Evolutionary conservation across 2,329 filamentous ascomycete genomes (phyloP).

Genomic region (Teratosphaeria destructans): DNA sequence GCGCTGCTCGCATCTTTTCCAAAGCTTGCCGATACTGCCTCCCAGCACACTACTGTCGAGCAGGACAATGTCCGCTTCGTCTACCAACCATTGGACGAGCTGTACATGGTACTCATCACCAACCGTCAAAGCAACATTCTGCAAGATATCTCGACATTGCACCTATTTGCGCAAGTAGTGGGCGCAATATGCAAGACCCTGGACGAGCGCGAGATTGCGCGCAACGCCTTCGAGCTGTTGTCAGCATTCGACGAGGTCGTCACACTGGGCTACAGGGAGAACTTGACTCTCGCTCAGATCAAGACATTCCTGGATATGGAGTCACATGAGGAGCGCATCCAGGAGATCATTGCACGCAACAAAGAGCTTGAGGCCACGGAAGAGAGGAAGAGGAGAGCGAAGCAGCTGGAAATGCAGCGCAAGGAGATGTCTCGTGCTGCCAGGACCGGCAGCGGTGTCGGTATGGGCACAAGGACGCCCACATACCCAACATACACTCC

Average conservation of each 20-base stretch:
- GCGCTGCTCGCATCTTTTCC: conserved; percentile 93
- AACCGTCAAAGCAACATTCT: conserved; percentile 99
- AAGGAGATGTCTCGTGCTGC: conserved; percentile 82
- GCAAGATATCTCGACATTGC: conserved; percentile 96
- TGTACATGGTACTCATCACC: conserved; percentile 99
- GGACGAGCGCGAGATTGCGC: conserved; percentile 89
- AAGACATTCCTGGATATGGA: conserved; percentile 99
- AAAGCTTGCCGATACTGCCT: conserved; percentile 90
- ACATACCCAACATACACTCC: conserved; percentile 84
- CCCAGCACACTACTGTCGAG: conserved; percentile 95
- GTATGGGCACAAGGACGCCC: conserved; percentile 55
- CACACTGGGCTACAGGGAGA: conserved; percentile 90
- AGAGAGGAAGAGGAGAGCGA: conserved; percentile 96
- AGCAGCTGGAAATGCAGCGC: conserved; percentile 96
- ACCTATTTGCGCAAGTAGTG: conserved; percentile 95
- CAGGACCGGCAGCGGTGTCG: conserved; percentile 33
- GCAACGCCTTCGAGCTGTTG: conserved; percentile 90
- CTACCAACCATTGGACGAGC: conserved; percentile 95
- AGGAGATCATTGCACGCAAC: conserved; percentile 93
- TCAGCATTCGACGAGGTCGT: conserved; percentile 97
- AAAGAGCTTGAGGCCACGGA: conserved; percentile 97
- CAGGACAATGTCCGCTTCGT: conserved; percentile 99
- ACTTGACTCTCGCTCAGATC: conserved; percentile 91
- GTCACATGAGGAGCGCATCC: conserved; percentile 95
- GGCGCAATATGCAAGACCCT: conserved; percentile 91